These are phyloP conservation scores for Coleophoma crateriformis DNA, from an alignment of 2,329 filamentous ascomycete species.

Conservation along the genomic window DNA sequence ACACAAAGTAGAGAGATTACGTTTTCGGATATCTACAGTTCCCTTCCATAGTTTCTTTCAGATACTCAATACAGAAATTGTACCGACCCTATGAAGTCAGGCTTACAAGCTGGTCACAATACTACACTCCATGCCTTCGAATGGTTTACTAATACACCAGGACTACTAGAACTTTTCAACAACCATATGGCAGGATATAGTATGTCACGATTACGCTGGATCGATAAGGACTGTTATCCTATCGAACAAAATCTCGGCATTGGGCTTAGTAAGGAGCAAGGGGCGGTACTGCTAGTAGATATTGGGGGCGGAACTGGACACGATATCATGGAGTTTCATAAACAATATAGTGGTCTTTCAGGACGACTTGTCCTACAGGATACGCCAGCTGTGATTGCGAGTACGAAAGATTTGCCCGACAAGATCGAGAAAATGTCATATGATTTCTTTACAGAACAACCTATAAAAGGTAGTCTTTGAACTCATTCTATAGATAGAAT, in stretches of 20 bases:
- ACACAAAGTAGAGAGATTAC: too few relatives aligned
- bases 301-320: constrained; percentile 2
- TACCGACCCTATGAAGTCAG: too few relatives aligned
- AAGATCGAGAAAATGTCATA: constrained; percentile 21
- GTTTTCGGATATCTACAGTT: too few relatives aligned
- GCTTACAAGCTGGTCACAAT: too few relatives aligned
- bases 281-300: constrained; percentile 2
- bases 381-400: not conserved
- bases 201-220: not conserved
- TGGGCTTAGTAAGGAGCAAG: not conserved
- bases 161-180: not conserved
- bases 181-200: not conserved
- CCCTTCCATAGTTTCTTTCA: too few relatives aligned
- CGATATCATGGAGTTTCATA: constrained; percentile 1
- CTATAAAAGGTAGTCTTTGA: constrained; percentile 10
- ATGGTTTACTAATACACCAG: too few relatives aligned
- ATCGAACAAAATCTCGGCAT: not conserved
- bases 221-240: not conserved
- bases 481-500: not conserved
- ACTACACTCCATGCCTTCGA: too few relatives aligned
- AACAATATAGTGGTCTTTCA: not conserved
- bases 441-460: constrained; percentile 27
- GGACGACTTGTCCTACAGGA: constrained; percentile 3
- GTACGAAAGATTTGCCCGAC: not conserved
- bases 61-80: too few relatives aligned